Evolutionary conservation across 495 filamentous ascomycete species (phyloP).

Genomic region (Penicillium pancosmium): DNA sequence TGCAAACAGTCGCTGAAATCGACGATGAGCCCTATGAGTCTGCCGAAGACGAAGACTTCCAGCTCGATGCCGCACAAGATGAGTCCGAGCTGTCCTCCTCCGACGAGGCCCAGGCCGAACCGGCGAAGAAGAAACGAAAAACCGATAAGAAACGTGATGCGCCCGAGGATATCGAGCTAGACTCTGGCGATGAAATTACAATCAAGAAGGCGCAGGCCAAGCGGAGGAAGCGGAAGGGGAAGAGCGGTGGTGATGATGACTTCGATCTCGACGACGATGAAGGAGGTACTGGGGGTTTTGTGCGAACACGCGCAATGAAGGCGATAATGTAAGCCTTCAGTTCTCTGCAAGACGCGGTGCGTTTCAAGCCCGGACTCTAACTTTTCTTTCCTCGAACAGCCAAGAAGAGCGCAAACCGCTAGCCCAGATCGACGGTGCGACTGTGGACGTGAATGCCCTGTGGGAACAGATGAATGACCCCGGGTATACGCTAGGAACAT

Average conservation of each 20-base stretch:
- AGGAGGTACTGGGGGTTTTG: constrained; percentile 74
- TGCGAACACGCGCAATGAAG: constrained; percentile 80
- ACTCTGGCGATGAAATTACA: constrained; percentile 79
- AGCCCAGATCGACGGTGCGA: constrained; percentile 66
- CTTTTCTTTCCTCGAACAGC: constrained; percentile 39
- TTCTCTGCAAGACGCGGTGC: background rate
- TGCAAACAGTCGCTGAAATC: constrained; percentile 23
- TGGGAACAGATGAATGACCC: constrained; percentile 78
- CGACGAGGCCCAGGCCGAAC: constrained; percentile 36
- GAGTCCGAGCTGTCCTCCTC: constrained; percentile 44
- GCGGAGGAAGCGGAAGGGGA: constrained; percentile 54
- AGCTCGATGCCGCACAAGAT: constrained; percentile 58
- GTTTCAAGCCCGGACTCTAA: constrained; percentile 11
- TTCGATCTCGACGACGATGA: constrained; percentile 57
- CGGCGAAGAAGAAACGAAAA: constrained; percentile 47
- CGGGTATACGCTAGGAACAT: constrained; percentile 19
- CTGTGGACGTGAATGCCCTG: constrained; percentile 84
- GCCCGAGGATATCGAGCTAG: constrained; percentile 38
- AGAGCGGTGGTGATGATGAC: constrained; percentile 52
- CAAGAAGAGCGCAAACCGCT: constrained; percentile 63
- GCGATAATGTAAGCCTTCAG: constrained; percentile 51
- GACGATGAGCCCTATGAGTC: constrained; percentile 69
- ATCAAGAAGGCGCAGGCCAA: constrained; percentile 62
- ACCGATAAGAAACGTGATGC: constrained; percentile 29
- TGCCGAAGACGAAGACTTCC: constrained; percentile 75